Conservation (phyloP, 2,329 filamentous ascomycete species). For the Knoxdaviesia capensis region DNA sequence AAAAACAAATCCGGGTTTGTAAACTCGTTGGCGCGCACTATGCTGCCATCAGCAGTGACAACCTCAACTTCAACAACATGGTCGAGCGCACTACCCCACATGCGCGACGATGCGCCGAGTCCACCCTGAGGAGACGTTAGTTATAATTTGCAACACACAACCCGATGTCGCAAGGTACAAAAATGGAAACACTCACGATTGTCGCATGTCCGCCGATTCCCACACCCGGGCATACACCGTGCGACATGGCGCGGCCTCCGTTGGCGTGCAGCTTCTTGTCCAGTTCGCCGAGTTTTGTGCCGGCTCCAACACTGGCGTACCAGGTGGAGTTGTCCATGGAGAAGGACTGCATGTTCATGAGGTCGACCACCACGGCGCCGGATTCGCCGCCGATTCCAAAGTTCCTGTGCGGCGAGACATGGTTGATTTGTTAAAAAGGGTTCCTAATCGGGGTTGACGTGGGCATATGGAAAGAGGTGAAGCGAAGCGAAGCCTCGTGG, state of each 20-base stretch:
- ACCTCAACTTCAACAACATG: conserved; percentile 33
- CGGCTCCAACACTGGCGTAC: conserved; percentile 33
- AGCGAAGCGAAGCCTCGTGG: not conserved
- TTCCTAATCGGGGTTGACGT: not conserved
- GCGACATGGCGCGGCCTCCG: conserved; percentile 34
- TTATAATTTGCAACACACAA: too few relatives aligned
- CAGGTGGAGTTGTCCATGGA: conserved; percentile 29
- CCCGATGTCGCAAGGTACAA: not conserved
- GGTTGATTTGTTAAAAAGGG: too few relatives aligned
- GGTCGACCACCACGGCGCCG: conserved; percentile 31
- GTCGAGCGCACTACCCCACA: conserved; percentile 37
- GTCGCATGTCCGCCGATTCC: conserved; percentile 38
- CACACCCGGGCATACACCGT: conserved; percentile 38
- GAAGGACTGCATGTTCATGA: conserved; percentile 31
- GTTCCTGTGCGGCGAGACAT: conserved; percentile 10
- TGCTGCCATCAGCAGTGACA: conserved; percentile 32
- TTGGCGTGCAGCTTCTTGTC: conserved; percentile 26
- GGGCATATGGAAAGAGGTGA: not conserved
- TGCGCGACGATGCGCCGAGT: conserved; percentile 34
- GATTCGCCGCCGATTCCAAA: conserved; percentile 26
- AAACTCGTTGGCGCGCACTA: conserved; percentile 23
- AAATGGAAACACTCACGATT: conserved; percentile 18
- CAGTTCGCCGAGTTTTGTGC: conserved; percentile 29
- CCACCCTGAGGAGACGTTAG: conserved; percentile 22
- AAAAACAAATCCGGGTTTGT: conserved; percentile 34